Evolutionary conservation across 495 filamentous ascomycete genomes (phyloP).

Genomic region (Pyrenopolyporus hunteri): DNA sequence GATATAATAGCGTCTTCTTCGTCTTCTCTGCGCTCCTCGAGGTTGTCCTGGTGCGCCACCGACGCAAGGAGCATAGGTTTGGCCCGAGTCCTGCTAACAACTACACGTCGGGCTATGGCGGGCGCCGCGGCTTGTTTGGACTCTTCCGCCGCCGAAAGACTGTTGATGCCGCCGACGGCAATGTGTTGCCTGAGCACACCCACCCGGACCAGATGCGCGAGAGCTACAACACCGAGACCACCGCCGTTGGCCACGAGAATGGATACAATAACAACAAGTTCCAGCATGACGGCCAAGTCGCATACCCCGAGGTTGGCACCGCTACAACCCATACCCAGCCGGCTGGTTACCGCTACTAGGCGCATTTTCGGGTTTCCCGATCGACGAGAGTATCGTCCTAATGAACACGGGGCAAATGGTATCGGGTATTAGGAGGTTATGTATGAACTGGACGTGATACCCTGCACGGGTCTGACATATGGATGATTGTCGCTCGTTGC

Average conservation of each 20-base stretch:
- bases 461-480: constrained; percentile 28
- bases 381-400: background rate
- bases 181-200: constrained; percentile 48
- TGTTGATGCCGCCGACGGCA: constrained; percentile 31
- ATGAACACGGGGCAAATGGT: constrained; percentile 16
- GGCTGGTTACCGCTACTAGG: constrained; percentile 32
- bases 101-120: constrained; percentile 73
- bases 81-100: constrained; percentile 77
- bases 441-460: constrained; percentile 32
- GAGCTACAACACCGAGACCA: constrained; percentile 52
- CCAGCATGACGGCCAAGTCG: constrained; percentile 37
- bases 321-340: constrained; percentile 26
- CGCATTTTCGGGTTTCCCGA: background rate
- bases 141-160: constrained; percentile 41
- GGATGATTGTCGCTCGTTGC: constrained; percentile 23
- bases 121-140: constrained; percentile 43
- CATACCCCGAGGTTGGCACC: constrained; percentile 36
- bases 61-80: constrained; percentile 78
- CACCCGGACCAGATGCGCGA: constrained; percentile 47
- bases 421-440: constrained; percentile 6
- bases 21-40: constrained; percentile 68
- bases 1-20: constrained; percentile 66
- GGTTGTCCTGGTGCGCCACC: constrained; percentile 67
- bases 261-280: constrained; percentile 40
- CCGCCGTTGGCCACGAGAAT: constrained; percentile 38